Percentiles rank a stretch among this genome's conserved stretches.
These are phyloP conservation scores for Spathaspora boniae DNA, from an alignment of 805 yeast genomes.

Conservation along the genomic window DNA sequence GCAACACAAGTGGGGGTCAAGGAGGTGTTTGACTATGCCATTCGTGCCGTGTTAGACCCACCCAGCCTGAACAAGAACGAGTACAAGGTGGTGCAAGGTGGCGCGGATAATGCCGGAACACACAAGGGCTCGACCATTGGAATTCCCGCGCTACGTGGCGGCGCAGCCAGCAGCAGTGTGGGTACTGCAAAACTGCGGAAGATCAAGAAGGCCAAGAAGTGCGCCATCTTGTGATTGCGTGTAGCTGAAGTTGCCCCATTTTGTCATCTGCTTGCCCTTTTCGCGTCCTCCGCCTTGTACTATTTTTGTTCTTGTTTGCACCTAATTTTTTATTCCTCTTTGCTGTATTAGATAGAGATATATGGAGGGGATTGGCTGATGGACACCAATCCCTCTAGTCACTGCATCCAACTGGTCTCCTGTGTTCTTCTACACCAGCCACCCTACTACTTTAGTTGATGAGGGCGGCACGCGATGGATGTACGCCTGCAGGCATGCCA, in stretches of 20 bases:
- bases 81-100: too few species aligned
- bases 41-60: conserved; percentile 61
- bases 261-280: too few species aligned
- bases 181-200: conserved; percentile 18
- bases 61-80: conserved; percentile 24
- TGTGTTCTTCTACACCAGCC: conserved; percentile 6
- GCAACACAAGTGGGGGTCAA: conserved; percentile 84
- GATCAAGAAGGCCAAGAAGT: conserved; percentile 34
- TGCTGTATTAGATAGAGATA: conserved; percentile 5
- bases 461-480: conserved; percentile 65
- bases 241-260: not conserved
- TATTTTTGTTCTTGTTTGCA: not conserved
- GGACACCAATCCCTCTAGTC: too few species aligned
- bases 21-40: conserved; percentile 80
- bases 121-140: too few species aligned
- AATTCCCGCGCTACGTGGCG: too few species aligned
- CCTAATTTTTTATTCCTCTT: not conserved
- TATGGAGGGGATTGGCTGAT: not conserved
- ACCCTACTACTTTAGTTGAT: conserved; percentile 21
- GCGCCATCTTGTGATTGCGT: conserved; percentile 33
- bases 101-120: too few species aligned
- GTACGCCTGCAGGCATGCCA: conserved; percentile 30
- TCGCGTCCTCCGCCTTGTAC: not conserved
- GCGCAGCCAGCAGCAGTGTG: conserved; percentile 7
- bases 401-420: too few species aligned